Percentiles rank a stretch among this genome's conserved stretches.
phyloP scores from a whole-genome alignment of 2,329 filamentous ascomycete genomes.

The Myriosclerotinia curreyana region DNA sequence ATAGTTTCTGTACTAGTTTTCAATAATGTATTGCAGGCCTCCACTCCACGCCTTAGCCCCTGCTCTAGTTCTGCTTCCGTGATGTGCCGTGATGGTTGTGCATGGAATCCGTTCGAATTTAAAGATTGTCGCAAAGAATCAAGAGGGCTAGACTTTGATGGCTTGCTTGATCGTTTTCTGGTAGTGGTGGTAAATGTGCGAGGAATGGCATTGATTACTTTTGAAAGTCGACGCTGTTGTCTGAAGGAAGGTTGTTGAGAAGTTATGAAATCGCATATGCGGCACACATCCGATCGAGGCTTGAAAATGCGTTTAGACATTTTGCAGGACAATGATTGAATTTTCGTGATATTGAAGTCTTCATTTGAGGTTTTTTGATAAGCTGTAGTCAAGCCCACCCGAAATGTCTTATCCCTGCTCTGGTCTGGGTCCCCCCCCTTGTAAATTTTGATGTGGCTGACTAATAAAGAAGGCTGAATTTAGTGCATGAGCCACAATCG shows the following conservation, averaged over 20 bases:
- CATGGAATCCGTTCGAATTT: neutral
- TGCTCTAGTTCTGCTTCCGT: conserved; percentile 30
- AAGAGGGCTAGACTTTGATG: conserved; percentile 2
- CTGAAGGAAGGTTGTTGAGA: conserved; percentile 23
- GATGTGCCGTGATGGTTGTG: conserved; percentile 10
- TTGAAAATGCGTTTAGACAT: conserved; percentile 44
- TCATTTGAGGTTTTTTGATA: conserved; percentile 19
- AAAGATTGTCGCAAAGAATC: neutral
- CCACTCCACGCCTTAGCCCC: conserved; percentile 29
- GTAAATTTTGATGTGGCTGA: neutral
- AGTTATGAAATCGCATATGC: conserved; percentile 44
- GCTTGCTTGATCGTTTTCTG: conserved; percentile 19
- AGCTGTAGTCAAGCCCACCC: neutral
- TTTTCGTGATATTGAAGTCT: conserved; percentile 2
- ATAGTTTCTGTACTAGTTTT: conserved; percentile 22
- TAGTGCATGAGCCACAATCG: conserved; percentile 23
- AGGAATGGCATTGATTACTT: conserved; percentile 22
- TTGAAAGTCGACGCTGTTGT: conserved; percentile 25
- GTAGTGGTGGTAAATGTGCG: conserved; percentile 31
- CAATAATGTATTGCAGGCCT: conserved; percentile 30
- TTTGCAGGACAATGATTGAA: conserved; percentile 23
- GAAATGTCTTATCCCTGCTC: conserved; percentile 1
- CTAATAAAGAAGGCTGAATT: conserved; percentile 25
- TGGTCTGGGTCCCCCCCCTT: neutral
- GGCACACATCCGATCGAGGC: conserved; percentile 43